These are phyloP conservation scores for Lactarius akahatsu DNA, from an alignment of 768 basidiomycete genomes.

Conservation along the genomic window DNA sequence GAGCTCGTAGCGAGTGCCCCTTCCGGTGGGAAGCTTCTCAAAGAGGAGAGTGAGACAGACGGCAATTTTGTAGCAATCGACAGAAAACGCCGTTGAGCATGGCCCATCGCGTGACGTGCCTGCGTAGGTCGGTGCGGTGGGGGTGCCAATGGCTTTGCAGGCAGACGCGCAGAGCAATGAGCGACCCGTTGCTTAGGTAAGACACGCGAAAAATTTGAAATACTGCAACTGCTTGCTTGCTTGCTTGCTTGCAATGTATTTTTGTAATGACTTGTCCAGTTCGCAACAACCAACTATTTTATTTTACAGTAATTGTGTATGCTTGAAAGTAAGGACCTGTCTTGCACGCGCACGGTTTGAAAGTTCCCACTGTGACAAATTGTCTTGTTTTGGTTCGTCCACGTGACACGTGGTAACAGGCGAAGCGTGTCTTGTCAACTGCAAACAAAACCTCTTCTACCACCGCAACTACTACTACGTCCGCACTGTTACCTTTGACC, in stretches of 20 bases:
- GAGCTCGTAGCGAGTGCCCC: slow-evolving; percentile 41
- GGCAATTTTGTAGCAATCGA: slow-evolving; percentile 47
- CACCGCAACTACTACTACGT: not conserved
- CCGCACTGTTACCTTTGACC: slow-evolving; percentile 2
- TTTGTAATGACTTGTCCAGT: too few species aligned
- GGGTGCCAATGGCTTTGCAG: not conserved
- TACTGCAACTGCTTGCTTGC: not conserved
- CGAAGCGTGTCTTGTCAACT: not conserved
- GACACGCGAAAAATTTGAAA: not conserved
- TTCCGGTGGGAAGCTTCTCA: slow-evolving; percentile 62
- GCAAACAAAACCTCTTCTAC: not conserved
- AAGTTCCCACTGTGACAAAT: not conserved
- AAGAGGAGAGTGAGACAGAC: slow-evolving; percentile 55
- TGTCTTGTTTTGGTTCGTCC: not conserved
- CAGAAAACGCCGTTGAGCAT: slow-evolving; percentile 56
- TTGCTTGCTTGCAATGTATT: too few species aligned
- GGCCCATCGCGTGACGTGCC: slow-evolving; percentile 47
- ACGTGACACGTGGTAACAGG: slow-evolving; percentile 4
- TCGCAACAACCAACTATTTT: too few species aligned
- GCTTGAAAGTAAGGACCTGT: too few species aligned
- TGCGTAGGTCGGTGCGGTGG: not conserved
- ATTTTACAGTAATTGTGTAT: too few species aligned
- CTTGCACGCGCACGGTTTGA: not conserved
- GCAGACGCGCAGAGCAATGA: not conserved
- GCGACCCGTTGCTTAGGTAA: not conserved